Evolutionary conservation across 164 flowering plant genomes (phyloP), one percentile per base, ranked within the genome.

Genomic region (Sextonia rubra): DNA sequence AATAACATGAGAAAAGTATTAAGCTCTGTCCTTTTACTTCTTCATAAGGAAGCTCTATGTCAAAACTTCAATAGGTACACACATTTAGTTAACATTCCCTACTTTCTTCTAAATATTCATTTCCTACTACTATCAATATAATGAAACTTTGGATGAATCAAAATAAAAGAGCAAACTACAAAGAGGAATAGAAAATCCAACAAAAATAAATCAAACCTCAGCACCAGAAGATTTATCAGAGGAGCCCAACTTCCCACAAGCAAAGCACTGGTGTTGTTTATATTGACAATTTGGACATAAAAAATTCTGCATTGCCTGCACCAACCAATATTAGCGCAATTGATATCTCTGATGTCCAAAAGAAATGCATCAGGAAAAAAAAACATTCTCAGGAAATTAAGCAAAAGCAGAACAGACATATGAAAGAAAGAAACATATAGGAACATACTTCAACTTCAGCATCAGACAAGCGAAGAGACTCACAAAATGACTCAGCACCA

Each of bases 161-260:
- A 32, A 32, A 7, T 32, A 32, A 32, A 32, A 32, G 44, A 32
- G 9, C 44, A 32, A 7, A 32, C 44, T 32, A 7, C 7, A 0
- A 7, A 32, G 8, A 32, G 44, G 44, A 32, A 32, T 32, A 14
- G 58, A 52, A 17, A 52, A 12, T 15, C 67, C 23, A 64, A n/a
- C 20, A 48, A 68, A 48, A 48, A 68, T 47, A 23, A 2, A 48
- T 71, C 76, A 66, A 80, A 95, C 99, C 97, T 92, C 93, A 5
- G 92, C 83, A 65, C 77, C 81, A 63, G 87, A 72, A 70, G 83
- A 80, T 69, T 77, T 82, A 71, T 90, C 90, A 76, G 98, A 95
- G 68, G 88, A 86, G 37, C 97, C 97, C 71, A 93, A 78, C 72
- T 74, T 81, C 67, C 98, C 93, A 83, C 99, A 95, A 52, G 77